Evolutionary conservation across 352 stramenopile species (phyloP).

Genomic region (Phytophthora hibernalis): DNA sequence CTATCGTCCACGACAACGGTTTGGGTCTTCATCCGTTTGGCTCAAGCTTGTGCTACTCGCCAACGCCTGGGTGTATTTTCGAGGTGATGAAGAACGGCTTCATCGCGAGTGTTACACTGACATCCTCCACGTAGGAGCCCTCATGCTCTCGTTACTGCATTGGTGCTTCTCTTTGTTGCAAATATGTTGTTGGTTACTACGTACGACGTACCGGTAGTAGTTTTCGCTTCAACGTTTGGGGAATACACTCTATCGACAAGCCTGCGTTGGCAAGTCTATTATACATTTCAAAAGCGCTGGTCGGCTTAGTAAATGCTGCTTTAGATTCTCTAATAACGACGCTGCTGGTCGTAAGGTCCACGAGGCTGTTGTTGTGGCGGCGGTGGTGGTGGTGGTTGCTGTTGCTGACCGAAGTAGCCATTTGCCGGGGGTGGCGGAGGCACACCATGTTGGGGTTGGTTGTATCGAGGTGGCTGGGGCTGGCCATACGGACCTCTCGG

Average conservation of each 20-base stretch:
- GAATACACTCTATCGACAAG: no score
- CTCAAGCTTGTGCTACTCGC: slow-evolving; percentile 81
- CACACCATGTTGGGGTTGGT: slow-evolving; percentile 14
- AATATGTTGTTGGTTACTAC: background rate
- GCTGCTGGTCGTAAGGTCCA: slow-evolving; percentile 43
- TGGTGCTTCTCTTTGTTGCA: background rate
- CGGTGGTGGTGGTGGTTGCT: slow-evolving; percentile 23
- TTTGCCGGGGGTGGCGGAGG: slow-evolving; percentile 17
- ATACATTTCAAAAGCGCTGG: slow-evolving; percentile 38
- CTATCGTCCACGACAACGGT: slow-evolving; percentile 81
- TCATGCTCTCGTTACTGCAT: background rate
- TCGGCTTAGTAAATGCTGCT: slow-evolving; percentile 22
- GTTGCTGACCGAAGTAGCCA: slow-evolving; percentile 31
- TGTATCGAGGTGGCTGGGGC: slow-evolving; percentile 22
- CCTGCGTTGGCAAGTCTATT: slow-evolving; percentile 33
- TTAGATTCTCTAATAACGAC: slow-evolving; percentile 32
- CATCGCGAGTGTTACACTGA: slow-evolving; percentile 78
- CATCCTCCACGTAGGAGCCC: slow-evolving; percentile 20
- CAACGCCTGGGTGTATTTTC: slow-evolving; percentile 76
- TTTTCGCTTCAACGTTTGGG: no score
- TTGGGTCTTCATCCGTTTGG: slow-evolving; percentile 81
- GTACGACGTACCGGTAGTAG: no score
- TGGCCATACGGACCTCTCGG: slow-evolving; percentile 22
- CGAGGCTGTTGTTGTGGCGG: slow-evolving; percentile 46
- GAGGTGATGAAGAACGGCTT: slow-evolving; percentile 86